Conservation (phyloP, 345 rosid genomes). For the Citrus mangshanensis region DNA sequence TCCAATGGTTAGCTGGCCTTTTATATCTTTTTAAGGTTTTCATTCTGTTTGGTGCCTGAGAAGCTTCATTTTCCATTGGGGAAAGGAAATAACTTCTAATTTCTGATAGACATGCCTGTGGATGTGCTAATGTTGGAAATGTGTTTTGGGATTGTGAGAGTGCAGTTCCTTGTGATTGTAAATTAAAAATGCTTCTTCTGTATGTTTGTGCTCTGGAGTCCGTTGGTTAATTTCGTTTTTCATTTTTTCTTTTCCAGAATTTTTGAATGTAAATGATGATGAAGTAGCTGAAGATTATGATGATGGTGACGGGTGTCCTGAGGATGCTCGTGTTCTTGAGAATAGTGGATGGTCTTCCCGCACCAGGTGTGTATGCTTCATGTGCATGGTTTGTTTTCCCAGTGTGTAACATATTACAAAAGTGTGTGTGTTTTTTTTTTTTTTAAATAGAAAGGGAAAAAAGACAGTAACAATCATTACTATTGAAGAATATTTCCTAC, state of each 20-base stretch:
- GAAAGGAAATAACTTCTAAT: not conserved
- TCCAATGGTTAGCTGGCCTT: not conserved
- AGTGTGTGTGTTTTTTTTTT: too few species aligned
- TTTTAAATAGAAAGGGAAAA: not conserved
- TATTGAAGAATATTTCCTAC: not conserved
- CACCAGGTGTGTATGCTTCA: conserved; percentile 59
- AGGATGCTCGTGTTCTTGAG: conserved; percentile 66
- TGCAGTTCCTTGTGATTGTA: not conserved
- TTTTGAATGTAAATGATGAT: conserved; percentile 88
- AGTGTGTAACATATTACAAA: not conserved
- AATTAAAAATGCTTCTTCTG: not conserved
- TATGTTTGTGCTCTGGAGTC: not conserved
- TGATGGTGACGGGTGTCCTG: conserved; percentile 50
- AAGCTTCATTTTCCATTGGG: not conserved
- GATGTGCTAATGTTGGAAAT: not conserved
- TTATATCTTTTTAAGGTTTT: not conserved
- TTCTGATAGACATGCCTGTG: not conserved
- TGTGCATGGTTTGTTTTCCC: not conserved
- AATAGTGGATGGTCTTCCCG: conserved; percentile 99
- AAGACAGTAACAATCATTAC: too few species aligned
- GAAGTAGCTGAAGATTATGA: conserved; percentile 70
- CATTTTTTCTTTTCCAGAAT: conserved; percentile 43
- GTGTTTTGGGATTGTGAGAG: not conserved
- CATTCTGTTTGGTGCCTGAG: not conserved
- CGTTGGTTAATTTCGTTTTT: not conserved